These are phyloP conservation scores for Gossypium gossypioides DNA, from an alignment of 441 rosid genomes.

Conservation along the genomic window DNA sequence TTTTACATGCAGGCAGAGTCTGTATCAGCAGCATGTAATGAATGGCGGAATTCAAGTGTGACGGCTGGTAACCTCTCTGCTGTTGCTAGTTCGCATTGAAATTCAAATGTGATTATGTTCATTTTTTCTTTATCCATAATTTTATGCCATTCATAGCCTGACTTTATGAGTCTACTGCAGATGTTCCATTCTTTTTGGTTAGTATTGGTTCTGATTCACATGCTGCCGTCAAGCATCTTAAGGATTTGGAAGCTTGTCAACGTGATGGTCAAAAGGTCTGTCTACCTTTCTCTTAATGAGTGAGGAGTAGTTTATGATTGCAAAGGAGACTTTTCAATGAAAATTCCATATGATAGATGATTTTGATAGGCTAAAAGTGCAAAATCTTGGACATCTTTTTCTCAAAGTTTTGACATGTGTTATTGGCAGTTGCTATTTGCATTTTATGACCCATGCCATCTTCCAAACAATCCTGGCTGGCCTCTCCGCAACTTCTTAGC, in stretches of 20 bases:
- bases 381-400: conserved; percentile 1
- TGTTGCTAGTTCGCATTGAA: background rate
- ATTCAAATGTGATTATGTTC: background rate
- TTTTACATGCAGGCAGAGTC: conserved; percentile 51
- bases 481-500: conserved; percentile 86
- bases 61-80: conserved; percentile 52
- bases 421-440: conserved; percentile 63
- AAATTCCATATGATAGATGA: background rate
- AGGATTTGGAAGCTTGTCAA: conserved; percentile 60
- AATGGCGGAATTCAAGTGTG: conserved; percentile 64
- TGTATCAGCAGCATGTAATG: conserved; percentile 66
- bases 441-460: conserved; percentile 88
- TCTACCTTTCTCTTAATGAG: conserved; percentile 9
- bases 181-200: conserved; percentile 78
- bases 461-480: conserved; percentile 86
- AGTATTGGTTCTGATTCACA: conserved; percentile 37
- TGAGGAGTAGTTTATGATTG: background rate
- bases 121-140: background rate
- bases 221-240: conserved; percentile 53
- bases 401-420: conserved; percentile 15
- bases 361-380: background rate
- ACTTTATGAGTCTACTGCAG: conserved; percentile 30
- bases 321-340: conserved; percentile 5
- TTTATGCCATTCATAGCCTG: background rate
- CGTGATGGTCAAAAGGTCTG: conserved; percentile 66